phyloP scores from a whole-genome alignment of 2,329 filamentous ascomycete genomes.

The Xylaria sp. region DNA sequence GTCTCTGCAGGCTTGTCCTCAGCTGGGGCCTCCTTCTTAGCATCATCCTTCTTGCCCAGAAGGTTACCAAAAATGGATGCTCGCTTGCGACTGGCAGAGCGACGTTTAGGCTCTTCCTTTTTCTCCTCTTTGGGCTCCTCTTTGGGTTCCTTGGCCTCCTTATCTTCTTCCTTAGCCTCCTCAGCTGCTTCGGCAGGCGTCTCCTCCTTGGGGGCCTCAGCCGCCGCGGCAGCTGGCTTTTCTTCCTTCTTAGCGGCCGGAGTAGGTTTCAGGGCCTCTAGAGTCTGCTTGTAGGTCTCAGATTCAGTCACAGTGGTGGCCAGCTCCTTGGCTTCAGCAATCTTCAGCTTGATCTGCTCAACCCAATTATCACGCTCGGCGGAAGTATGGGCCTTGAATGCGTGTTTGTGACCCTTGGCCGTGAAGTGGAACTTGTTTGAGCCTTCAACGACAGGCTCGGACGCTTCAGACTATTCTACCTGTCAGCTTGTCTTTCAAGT shows the following conservation, averaged over 20 bases:
- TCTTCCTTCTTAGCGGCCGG: slow-evolving; percentile 57
- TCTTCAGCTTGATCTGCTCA: slow-evolving; percentile 81
- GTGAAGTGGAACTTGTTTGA: slow-evolving; percentile 86
- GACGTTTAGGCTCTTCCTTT: slow-evolving; percentile 69
- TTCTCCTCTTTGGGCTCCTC: slow-evolving; percentile 57
- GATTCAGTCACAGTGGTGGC: slow-evolving; percentile 77
- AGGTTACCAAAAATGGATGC: slow-evolving; percentile 70
- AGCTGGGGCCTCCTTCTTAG: slow-evolving; percentile 49
- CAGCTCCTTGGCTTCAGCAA: slow-evolving; percentile 84
- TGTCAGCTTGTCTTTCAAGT: slow-evolving; percentile 45
- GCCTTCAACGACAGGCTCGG: slow-evolving; percentile 80
- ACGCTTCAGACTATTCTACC: slow-evolving; percentile 62
- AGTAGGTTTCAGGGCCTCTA: slow-evolving; percentile 73
- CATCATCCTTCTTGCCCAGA: slow-evolving; percentile 65
- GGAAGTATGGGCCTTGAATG: slow-evolving; percentile 81
- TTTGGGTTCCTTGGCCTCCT: slow-evolving; percentile 59
- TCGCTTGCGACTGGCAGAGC: slow-evolving; percentile 73
- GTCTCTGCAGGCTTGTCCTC: slow-evolving; percentile 54
- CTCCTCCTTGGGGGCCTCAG: slow-evolving; percentile 49
- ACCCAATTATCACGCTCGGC: slow-evolving; percentile 95
- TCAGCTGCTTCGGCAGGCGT: slow-evolving; percentile 46
- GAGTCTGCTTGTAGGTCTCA: slow-evolving; percentile 87
- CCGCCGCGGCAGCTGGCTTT: slow-evolving; percentile 52
- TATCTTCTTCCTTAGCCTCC: slow-evolving; percentile 59
- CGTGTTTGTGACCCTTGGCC: slow-evolving; percentile 88